A percentile compares a stretch with the other conserved stretches of the same genome.
These are phyloP conservation scores for Puya raimondii DNA, from an alignment of 176 grass and related monocot species.

Conservation along the genomic window DNA sequence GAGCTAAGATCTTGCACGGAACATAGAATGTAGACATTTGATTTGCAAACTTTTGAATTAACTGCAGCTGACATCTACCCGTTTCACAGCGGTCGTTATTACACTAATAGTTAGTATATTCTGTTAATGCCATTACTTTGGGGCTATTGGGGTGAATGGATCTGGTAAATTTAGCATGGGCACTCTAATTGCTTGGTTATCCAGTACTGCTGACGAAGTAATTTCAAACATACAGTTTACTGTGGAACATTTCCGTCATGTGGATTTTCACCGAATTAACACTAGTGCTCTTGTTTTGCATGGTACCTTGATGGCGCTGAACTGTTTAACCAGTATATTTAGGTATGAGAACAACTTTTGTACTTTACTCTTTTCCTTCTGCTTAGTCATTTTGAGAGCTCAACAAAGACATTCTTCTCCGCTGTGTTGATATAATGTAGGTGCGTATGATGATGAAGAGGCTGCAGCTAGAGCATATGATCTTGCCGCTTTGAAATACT, in stretches of 20 bases:
- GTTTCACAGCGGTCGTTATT: not conserved
- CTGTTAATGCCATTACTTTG: not conserved
- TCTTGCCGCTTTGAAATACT: slow-evolving; percentile 96
- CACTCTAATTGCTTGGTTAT: not conserved
- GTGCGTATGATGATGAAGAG: slow-evolving; percentile 99
- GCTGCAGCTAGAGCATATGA: slow-evolving; percentile 99
- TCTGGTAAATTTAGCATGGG: not conserved
- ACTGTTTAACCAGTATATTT: slow-evolving; percentile 73
- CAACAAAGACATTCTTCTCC: not conserved
- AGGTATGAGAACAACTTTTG: slow-evolving; percentile 39
- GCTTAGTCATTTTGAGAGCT: not conserved
- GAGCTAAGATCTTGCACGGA: not conserved
- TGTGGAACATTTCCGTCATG: not conserved
- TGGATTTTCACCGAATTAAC: not conserved
- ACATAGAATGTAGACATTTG: not conserved
- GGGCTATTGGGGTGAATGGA: too few relatives aligned
- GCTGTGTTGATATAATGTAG: slow-evolving; percentile 30
- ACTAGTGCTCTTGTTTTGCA: slow-evolving; percentile 51
- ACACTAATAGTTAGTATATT: not conserved
- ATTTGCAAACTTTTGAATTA: not conserved
- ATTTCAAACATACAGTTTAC: not conserved
- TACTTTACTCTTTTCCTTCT: not conserved
- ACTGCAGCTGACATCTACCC: not conserved
- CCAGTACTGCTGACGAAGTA: not conserved
- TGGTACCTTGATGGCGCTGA: slow-evolving; percentile 30